phyloP scores from a whole-genome alignment of 208 protist species.

The Leishmania aethiopica region DNA sequence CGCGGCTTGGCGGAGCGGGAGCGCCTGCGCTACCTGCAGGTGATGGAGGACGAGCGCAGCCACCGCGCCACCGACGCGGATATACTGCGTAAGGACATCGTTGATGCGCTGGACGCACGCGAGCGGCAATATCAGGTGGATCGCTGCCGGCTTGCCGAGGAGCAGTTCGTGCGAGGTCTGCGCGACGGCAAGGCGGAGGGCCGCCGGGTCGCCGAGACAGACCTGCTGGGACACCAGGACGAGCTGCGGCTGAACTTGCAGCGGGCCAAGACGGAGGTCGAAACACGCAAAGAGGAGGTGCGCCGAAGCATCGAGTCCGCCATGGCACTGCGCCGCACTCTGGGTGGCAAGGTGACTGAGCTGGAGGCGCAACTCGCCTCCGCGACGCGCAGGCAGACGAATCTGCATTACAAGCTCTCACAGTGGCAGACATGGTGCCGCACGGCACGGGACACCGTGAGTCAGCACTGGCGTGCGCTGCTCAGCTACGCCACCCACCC shows the following conservation, averaged over 20 bases:
- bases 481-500: conserved; percentile 39
- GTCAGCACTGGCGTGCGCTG: conserved; percentile 37
- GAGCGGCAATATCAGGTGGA: conserved; percentile 59
- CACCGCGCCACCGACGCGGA: conserved; percentile 51
- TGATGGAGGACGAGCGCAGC: conserved; percentile 78
- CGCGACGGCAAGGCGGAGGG: conserved; percentile 58
- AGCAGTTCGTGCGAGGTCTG: conserved; percentile 59
- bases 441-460: conserved; percentile 34
- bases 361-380: conserved; percentile 26
- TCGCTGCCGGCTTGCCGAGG: conserved; percentile 50
- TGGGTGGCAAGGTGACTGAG: conserved; percentile 27
- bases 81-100: conserved; percentile 69
- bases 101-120: conserved; percentile 57
- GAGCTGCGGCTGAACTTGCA: conserved; percentile 65
- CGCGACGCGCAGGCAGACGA: conserved; percentile 28
- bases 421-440: conserved; percentile 27
- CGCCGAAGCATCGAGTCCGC: conserved; percentile 55
- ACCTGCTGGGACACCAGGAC: conserved; percentile 47
- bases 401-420: conserved; percentile 26
- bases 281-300: conserved; percentile 56
- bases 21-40: conserved; percentile 50
- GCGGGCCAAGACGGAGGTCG: conserved; percentile 49
- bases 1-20: conserved; percentile 56
- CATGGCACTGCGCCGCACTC: conserved; percentile 40
- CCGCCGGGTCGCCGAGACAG: conserved; percentile 36